Conservation (phyloP, 768 basidiomycete species). For the Fibroporia radiculosa region DNA sequence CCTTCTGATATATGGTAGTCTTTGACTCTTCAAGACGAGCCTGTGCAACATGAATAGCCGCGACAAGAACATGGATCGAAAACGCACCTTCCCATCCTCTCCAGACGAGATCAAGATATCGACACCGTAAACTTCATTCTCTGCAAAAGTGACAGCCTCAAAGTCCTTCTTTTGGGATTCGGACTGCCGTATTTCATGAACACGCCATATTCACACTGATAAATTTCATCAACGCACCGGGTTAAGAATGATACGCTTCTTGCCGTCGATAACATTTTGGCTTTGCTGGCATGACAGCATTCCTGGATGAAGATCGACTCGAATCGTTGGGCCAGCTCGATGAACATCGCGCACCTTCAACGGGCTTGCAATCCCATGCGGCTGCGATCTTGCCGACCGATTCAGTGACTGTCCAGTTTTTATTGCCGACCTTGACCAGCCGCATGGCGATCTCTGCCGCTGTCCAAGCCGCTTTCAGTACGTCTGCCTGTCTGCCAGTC, state of each 20-base stretch:
- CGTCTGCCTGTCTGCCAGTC: conserved; percentile 84
- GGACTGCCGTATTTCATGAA: conserved; percentile 22
- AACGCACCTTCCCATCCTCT: conserved; percentile 80
- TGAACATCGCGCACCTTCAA: conserved; percentile 61
- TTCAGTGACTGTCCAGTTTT: conserved; percentile 94
- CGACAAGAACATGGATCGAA: conserved; percentile 1
- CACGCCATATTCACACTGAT: not conserved
- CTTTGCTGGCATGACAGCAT: conserved; percentile 94
- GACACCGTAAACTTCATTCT: conserved; percentile 92
- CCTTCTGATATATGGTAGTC: conserved; percentile 90
- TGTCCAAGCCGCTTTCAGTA: conserved; percentile 86
- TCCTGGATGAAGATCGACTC: conserved; percentile 35
- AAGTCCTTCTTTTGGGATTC: conserved; percentile 81
- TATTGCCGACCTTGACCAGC: conserved; percentile 83
- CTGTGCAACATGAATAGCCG: conserved; percentile 34
- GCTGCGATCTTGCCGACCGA: conserved; percentile 66
- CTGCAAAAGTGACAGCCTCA: conserved; percentile 79
- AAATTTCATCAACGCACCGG: conserved; percentile 30
- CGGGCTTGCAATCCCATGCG: conserved; percentile 81
- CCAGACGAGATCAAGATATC: conserved; percentile 85
- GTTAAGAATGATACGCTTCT: conserved; percentile 91
- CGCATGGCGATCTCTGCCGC: conserved; percentile 93
- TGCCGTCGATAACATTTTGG: conserved; percentile 93
- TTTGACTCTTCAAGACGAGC: conserved; percentile 83
- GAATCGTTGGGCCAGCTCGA: not conserved